Base-by-base conservation (phyloP, 371 early-diverging fungal species). In the Mucor saturninus region DNA sequence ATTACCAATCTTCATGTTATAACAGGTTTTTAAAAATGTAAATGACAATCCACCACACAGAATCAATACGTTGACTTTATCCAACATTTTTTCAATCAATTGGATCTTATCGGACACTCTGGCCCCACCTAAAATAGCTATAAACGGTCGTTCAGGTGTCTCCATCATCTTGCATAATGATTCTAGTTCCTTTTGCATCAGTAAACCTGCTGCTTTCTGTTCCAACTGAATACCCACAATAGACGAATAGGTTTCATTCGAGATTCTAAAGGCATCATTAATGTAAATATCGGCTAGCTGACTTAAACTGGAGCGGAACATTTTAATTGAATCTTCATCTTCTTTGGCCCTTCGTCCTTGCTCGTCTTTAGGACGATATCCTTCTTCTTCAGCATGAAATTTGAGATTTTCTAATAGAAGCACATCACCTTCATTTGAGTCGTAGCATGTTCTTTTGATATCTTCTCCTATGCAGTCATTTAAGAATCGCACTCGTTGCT, bases 31-130 rank as follows among this genome's bases (percentile, higher is more conserved):
- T 81, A 92, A 85, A 87, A 98, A 96, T 54, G 98, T 95, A 81
- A 93, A 96, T 55, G 95, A 92, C 95, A 98, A 95, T 39, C 94
- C 97, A 64, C 98, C 98, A 65, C 91, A 91, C 5, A 42, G 43
- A 65, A 99, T 91, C 86, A 91, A 86, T 59, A 83, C 67, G 75
- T 92, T 80, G 62, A 93, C 91, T 85, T 91, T 90, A 81, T 94
- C 94, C 32, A 96, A 75, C 63, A 96, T 87, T 82, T 92, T 95
- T 63, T 95, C 89, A 71, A 98, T 97, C 67, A 99, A 86, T 83
- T 90, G 88, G 76, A 97, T 95, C 89, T 99, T 99, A 79, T 98
- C 98, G 30, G 93, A 91, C n/a, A 98, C 94, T 85, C 97, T 99
- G 82, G 97, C 96, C 55, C 96, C 98, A 54, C 98, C 99, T 46